A percentile compares a stretch with the other conserved stretches of the same genome.
phyloP scores from a whole-genome alignment of 345 rosid species.

The Euphorbia tirucalli region DNA sequence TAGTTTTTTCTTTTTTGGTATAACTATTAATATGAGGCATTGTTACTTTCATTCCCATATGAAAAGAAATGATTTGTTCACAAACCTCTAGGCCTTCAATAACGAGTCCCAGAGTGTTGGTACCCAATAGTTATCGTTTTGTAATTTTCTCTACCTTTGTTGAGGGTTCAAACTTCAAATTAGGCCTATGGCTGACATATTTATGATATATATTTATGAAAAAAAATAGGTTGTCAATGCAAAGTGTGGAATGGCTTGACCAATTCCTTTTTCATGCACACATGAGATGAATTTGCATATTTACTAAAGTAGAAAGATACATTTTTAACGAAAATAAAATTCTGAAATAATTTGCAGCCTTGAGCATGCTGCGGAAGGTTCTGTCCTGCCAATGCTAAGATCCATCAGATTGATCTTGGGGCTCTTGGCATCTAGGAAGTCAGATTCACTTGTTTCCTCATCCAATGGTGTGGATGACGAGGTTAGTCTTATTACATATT shows the following conservation, averaged over 20 bases:
- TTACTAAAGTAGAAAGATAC: not conserved
- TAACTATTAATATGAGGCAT: not conserved
- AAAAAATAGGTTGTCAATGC: not conserved
- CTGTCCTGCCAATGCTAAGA: constrained; percentile 84
- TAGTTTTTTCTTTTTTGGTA: not conserved
- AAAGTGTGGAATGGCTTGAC: not conserved
- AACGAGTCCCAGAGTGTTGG: not conserved
- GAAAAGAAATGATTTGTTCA: not conserved
- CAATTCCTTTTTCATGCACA: not conserved
- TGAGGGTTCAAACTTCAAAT: not conserved
- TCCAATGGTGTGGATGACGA: constrained; percentile 56
- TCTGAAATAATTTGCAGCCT: constrained; percentile 54
- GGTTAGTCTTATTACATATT: constrained; percentile 38
- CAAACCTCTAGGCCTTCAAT: not conserved
- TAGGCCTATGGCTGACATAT: not conserved
- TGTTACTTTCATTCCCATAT: not conserved
- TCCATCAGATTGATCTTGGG: constrained; percentile 64
- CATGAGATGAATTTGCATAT: not conserved
- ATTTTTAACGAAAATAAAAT: constrained; percentile 7
- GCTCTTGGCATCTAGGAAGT: constrained; percentile 54
- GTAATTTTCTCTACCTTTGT: not conserved
- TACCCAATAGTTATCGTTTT: not conserved
- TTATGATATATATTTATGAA: not conserved
- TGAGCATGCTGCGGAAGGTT: constrained; percentile 92
- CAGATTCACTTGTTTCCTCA: constrained; percentile 45